Percentiles rank a stretch among this genome's conserved stretches.
These are phyloP conservation scores for Apiospora phragmitis DNA, from an alignment of 2,329 filamentous ascomycete species.

Conservation along the genomic window DNA sequence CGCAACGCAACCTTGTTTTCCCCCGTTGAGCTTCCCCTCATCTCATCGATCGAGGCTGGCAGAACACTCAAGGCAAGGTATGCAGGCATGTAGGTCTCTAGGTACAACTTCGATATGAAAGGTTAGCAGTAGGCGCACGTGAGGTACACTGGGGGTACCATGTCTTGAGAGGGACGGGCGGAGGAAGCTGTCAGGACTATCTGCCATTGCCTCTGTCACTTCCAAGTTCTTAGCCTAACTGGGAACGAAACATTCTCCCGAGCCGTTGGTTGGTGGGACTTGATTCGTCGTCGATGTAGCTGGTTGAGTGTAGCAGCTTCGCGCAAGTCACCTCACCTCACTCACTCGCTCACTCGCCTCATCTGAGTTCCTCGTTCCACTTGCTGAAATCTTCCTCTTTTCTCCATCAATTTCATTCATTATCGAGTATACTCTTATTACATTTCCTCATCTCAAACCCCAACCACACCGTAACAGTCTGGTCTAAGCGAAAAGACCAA, in stretches of 20 bases:
- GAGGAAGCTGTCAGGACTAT: background rate
- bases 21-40: background rate
- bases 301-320: background rate
- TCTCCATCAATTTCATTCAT: background rate
- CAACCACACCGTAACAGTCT: background rate
- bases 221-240: background rate
- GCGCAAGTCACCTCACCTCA: background rate
- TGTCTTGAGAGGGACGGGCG: background rate
- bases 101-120: background rate
- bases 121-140: background rate
- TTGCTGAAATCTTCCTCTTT: constrained; percentile 4
- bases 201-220: background rate
- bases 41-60: constrained; percentile 5
- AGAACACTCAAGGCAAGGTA: background rate
- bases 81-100: background rate
- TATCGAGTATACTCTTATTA: background rate
- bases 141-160: background rate
- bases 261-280: constrained; percentile 1
- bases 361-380: constrained; percentile 4
- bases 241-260: background rate
- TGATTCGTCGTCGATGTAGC: background rate
- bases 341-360: background rate
- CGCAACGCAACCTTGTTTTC: background rate
- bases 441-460: background rate
- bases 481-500: background rate